Base-by-base conservation (phyloP, 441 rosid genomes). In the Sinapis alba region DNA sequence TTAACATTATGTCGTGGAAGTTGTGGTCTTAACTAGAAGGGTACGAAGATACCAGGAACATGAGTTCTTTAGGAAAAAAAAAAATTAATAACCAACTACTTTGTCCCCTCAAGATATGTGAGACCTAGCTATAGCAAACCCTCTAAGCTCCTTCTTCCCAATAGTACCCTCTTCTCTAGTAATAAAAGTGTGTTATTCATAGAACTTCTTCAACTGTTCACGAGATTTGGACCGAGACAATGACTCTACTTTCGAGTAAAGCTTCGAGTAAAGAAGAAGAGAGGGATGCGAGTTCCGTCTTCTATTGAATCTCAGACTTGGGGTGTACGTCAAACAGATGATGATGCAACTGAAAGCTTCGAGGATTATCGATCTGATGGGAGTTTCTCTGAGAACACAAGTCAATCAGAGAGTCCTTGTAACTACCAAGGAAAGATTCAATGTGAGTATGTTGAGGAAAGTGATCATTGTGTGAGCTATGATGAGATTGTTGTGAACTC, bases 401-500 rank as follows among this genome's bases (percentile, higher is more conserved):
- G 65, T 28, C 79, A 18, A 9, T 54, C 69, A 30, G 72, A 72
- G 7, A 68, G 75, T 71, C 65, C 59, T 76, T 72, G 69, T 51
- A 57, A 65, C 72, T 62, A 45, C 27, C 56, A 50, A 50, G 21
- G 5, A 7, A 50, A 50, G 56, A 50, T 7, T 50, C 56, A 50
- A 5, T 50, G 56, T 3, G 56, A 50, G 21, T 50, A 16, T 18
- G 56, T 16, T 7, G 56, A 50, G 56, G 56, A 50, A 18, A 7
- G 56, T 38, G 66, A 65, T 20, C 78, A 74, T 32, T 81, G 60
- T 58, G 75, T 67, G 75, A 73, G 73, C 66, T 83, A 78, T 80
- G 86, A 88, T 24, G 84, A 83, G 79, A 85, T 82, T 63, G 77
- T 81, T 11, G 85, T 72, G 70, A 68, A 72, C 16, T 41, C 74